These are phyloP conservation scores for Zarea fungicola DNA, from an alignment of 2,329 filamentous ascomycete genomes.

Conservation along the genomic window DNA sequence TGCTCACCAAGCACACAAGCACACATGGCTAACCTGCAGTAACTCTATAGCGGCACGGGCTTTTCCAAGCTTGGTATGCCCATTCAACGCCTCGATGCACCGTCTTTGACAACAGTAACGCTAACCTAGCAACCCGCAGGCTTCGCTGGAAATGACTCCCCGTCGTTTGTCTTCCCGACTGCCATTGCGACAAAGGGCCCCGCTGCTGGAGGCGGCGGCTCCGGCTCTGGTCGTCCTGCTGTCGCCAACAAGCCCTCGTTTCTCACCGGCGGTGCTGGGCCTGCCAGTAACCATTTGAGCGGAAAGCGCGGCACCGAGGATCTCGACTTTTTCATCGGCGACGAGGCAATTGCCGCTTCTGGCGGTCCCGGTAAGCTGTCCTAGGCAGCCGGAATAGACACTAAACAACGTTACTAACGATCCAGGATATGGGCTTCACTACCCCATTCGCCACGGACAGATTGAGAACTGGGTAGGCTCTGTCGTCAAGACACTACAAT, in stretches of 20 bases:
- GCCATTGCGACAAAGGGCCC: conserved; percentile 93
- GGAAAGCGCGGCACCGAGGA: conserved; percentile 95
- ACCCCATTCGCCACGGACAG: conserved; percentile 95
- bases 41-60: conserved; percentile 78
- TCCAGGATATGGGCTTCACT: conserved; percentile 87
- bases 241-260: conserved; percentile 95
- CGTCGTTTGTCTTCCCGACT: conserved; percentile 98
- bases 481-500: background rate
- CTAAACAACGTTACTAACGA: conserved; percentile 18
- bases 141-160: conserved; percentile 98
- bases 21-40: conserved; percentile 25
- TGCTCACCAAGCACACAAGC: conserved; percentile 14
- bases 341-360: conserved; percentile 83
- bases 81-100: conserved; percentile 6
- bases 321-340: conserved; percentile 97
- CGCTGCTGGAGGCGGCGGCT: conserved; percentile 63
- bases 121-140: conserved; percentile 44
- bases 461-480: conserved; percentile 93
- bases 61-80: conserved; percentile 94
- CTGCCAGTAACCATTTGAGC: conserved; percentile 69
- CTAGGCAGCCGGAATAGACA: background rate
- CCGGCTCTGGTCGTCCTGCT: conserved; percentile 81
- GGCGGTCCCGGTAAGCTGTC: conserved; percentile 67
- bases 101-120: background rate
- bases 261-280: conserved; percentile 82